These are phyloP conservation scores for Colletotrichum lupini DNA, from an alignment of 2,329 filamentous ascomycete genomes.

Conservation along the genomic window DNA sequence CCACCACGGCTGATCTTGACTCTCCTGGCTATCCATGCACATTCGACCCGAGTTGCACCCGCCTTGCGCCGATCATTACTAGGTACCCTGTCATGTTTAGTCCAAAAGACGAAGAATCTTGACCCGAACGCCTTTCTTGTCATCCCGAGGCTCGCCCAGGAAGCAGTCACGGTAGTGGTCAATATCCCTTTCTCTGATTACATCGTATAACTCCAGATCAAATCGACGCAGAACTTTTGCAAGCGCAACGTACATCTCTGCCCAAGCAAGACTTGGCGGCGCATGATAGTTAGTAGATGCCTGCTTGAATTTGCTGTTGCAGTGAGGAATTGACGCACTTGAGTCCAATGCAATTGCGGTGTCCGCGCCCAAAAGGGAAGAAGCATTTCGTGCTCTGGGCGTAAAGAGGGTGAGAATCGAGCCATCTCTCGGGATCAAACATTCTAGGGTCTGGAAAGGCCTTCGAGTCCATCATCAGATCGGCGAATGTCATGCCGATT, in stretches of 20 bases:
- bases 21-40: not conserved
- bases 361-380: not conserved
- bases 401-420: not conserved
- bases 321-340: not conserved
- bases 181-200: slow-evolving; percentile 19
- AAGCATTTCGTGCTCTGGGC: not conserved
- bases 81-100: not conserved
- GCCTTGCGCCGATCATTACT: not conserved
- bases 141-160: slow-evolving; percentile 2
- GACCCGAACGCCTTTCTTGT: slow-evolving; percentile 30
- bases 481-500: not conserved
- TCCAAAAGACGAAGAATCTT: slow-evolving; percentile 40
- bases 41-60: not conserved
- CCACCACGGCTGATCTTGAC: not conserved
- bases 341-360: not conserved
- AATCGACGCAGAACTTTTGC: slow-evolving; percentile 29
- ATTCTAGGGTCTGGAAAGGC: not conserved
- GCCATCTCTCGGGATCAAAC: not conserved
- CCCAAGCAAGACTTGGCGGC: not conserved
- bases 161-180: slow-evolving; percentile 23
- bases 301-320: too few species aligned
- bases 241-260: slow-evolving; percentile 12
- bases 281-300: not conserved
- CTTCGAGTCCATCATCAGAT: not conserved
- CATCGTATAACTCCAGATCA: slow-evolving; percentile 38